phyloP scores from a whole-genome alignment of 1,139 yeast genomes.

The Saccharomyces hybrid region DNA sequence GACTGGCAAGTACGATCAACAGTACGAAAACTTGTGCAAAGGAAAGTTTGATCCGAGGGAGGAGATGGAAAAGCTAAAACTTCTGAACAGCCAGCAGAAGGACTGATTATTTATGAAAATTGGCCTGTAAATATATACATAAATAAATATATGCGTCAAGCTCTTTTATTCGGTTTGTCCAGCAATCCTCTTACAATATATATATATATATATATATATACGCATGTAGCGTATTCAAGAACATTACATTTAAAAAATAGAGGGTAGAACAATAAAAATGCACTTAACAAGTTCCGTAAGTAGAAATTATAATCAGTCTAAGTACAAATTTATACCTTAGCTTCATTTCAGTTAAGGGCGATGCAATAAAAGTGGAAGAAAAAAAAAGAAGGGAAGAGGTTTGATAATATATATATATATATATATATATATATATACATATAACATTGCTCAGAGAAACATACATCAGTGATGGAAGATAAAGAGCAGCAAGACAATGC shows the following conservation, averaged over 20 bases:
- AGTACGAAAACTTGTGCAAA: conserved; percentile 63
- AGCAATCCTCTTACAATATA: background rate
- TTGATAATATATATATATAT: too few relatives aligned
- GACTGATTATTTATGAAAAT: conserved; percentile 7
- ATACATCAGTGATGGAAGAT: background rate
- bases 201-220: background rate
- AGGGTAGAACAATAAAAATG: too few relatives aligned
- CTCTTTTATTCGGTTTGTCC: background rate
- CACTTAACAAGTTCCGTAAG: background rate
- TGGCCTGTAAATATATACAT: background rate
- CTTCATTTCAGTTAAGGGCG: background rate
- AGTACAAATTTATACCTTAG: background rate
- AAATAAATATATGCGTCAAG: background rate
- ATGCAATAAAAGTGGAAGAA: background rate
- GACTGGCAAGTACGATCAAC: conserved; percentile 86
- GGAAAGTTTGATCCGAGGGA: conserved; percentile 79
- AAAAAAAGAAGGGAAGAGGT: background rate
- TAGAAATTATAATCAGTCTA: background rate
- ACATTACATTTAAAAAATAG: background rate
- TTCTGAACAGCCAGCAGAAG: conserved; percentile 17
- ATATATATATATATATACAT: background rate
- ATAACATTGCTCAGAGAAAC: background rate
- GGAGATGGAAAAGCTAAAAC: conserved; percentile 61
- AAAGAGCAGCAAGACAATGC: background rate
- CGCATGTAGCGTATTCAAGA: background rate